Evolutionary conservation across 306 rosid species (phyloP).

Genomic region (Ammopiptanthus mongolicus): DNA sequence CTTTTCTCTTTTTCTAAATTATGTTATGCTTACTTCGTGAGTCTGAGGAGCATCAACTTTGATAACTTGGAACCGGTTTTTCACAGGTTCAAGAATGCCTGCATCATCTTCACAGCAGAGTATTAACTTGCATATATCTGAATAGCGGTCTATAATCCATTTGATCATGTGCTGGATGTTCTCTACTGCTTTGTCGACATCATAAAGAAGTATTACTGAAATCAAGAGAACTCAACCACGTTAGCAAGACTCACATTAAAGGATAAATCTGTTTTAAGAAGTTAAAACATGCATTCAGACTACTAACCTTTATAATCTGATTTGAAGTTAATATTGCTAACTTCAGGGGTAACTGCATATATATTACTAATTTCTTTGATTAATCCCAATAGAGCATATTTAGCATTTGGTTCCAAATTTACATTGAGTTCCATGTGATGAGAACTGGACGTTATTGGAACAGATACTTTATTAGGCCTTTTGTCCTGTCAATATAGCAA

Average conservation of each 20-base stretch:
- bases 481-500: slow-evolving; percentile 55
- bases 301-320: slow-evolving; percentile 62
- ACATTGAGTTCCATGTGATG: slow-evolving; percentile 81
- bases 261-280: background rate
- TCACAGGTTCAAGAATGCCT: slow-evolving; percentile 50
- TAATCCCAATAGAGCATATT: slow-evolving; percentile 72
- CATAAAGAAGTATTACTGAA: slow-evolving; percentile 70
- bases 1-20: background rate
- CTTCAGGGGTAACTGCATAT: slow-evolving; percentile 55
- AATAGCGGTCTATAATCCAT: slow-evolving; percentile 81
- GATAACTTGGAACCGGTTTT: slow-evolving; percentile 50
- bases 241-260: slow-evolving; percentile 22
- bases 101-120: slow-evolving; percentile 72
- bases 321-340: slow-evolving; percentile 47
- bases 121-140: slow-evolving; percentile 63
- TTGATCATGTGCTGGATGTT: slow-evolving; percentile 73
- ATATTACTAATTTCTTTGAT: slow-evolving; percentile 69
- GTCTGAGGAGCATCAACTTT: slow-evolving; percentile 57
- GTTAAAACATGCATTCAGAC: slow-evolving; percentile 8
- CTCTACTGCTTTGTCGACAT: slow-evolving; percentile 63
- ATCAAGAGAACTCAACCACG: slow-evolving; percentile 13
- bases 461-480: slow-evolving; percentile 48
- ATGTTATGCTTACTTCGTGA: slow-evolving; percentile 56
- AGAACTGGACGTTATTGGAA: slow-evolving; percentile 67
- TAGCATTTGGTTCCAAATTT: slow-evolving; percentile 60